Conservation (phyloP, 352 stramenopile genomes). For the Phytophthora cryptogea region DNA sequence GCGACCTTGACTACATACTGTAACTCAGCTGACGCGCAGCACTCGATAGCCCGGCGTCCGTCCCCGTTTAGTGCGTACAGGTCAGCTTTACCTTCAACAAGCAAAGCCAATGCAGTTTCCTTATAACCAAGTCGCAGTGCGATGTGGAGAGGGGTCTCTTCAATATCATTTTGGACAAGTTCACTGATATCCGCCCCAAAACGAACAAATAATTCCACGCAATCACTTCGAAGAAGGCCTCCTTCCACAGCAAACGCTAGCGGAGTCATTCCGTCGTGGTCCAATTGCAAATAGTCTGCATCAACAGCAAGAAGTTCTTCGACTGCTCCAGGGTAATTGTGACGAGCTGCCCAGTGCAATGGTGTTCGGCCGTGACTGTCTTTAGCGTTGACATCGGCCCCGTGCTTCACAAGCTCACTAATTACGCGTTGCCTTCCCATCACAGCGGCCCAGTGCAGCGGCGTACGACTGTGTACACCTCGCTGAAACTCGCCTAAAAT, state of each 20-base stretch:
- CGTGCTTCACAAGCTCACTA: constrained; percentile 45
- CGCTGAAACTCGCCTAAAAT: constrained; percentile 74
- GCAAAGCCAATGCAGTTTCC: constrained; percentile 63
- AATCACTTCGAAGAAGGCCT: constrained; percentile 47
- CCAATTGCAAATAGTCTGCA: constrained; percentile 55
- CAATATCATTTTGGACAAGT: constrained; percentile 46
- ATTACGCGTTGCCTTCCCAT: constrained; percentile 67
- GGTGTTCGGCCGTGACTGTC: constrained; percentile 65
- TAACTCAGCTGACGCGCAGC: constrained; percentile 72
- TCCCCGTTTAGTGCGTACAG: constrained; percentile 58
- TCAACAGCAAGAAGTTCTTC: constrained; percentile 53
- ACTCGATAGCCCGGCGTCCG: constrained; percentile 67
- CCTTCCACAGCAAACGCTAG: constrained; percentile 66
- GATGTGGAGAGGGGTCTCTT: constrained; percentile 77
- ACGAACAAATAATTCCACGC: constrained; percentile 60
- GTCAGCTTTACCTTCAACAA: constrained; percentile 60
- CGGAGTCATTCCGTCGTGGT: constrained; percentile 68
- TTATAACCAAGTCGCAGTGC: constrained; percentile 63
- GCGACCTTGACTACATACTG: constrained; percentile 81
- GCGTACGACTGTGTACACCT: constrained; percentile 61
- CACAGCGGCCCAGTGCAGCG: constrained; percentile 77
- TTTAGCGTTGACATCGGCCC: constrained; percentile 63
- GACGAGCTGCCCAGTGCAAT: constrained; percentile 77
- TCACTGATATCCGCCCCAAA: constrained; percentile 58
- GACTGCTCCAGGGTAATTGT: constrained; percentile 66